Evolutionary conservation across 148 eudicot genomes (phyloP).

Genomic region (Euryodendron excelsum): DNA sequence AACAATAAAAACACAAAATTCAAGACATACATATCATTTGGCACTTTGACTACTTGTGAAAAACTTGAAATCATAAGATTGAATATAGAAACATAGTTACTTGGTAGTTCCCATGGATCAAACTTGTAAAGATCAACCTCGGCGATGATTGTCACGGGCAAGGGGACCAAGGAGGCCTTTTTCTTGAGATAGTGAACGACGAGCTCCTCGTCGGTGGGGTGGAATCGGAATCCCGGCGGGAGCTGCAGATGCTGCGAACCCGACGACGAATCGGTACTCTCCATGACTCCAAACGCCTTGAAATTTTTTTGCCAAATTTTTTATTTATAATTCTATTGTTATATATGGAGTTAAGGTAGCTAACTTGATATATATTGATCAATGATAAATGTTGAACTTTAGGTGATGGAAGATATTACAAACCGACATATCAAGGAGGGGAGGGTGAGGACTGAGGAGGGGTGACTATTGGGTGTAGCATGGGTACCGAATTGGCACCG

Average conservation of each 20-base stretch:
- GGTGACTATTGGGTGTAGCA: background rate
- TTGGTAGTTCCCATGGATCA: slow-evolving; percentile 66
- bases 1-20: background rate
- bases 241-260: slow-evolving; percentile 37
- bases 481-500: background rate
- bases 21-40: background rate
- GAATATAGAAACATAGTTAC: slow-evolving; percentile 17
- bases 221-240: slow-evolving; percentile 59
- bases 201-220: slow-evolving; percentile 63
- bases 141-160: slow-evolving; percentile 51
- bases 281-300: slow-evolving; percentile 13
- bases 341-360: background rate
- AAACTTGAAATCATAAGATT: background rate
- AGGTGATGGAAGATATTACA: background rate
- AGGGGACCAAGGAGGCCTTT: slow-evolving; percentile 35
- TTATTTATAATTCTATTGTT: background rate
- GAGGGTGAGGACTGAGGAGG: background rate
- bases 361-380: background rate
- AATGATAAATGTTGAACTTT: background rate
- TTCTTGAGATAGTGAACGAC: slow-evolving; percentile 56
- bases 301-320: background rate
- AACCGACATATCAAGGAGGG: slow-evolving; percentile 1
- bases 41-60: too few species aligned
- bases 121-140: slow-evolving; percentile 54
- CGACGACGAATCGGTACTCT: slow-evolving; percentile 41